Percentiles rank a stretch among this genome's conserved stretches.
These are phyloP conservation scores for Acidiella bohemica DNA, from an alignment of 495 filamentous ascomycete species.

Conservation along the genomic window DNA sequence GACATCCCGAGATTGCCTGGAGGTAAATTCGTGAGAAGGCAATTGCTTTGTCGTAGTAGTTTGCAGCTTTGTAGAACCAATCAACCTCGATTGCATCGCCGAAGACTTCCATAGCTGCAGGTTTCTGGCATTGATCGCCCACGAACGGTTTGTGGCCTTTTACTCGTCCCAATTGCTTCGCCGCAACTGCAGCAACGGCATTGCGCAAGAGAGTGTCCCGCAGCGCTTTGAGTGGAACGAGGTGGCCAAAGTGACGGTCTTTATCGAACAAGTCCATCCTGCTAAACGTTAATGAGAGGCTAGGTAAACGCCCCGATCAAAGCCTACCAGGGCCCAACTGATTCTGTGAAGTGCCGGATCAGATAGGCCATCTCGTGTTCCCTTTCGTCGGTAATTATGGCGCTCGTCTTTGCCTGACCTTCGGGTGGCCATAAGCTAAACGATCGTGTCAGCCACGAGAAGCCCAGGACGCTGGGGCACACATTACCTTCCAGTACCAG, in stretches of 20 bases:
- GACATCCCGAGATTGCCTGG: slow-evolving; percentile 33
- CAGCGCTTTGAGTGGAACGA: slow-evolving; percentile 44
- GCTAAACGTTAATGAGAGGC: too few species aligned
- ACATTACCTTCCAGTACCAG: not conserved
- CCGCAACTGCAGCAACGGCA: slow-evolving; percentile 48
- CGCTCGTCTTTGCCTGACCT: slow-evolving; percentile 10
- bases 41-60: slow-evolving; percentile 52
- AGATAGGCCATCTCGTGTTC: slow-evolving; percentile 48
- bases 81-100: slow-evolving; percentile 36
- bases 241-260: slow-evolving; percentile 39
- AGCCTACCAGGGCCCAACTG: slow-evolving; percentile 41
- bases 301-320: too few species aligned
- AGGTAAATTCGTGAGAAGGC: slow-evolving; percentile 38
- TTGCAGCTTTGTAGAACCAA: slow-evolving; percentile 46
- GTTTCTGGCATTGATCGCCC: slow-evolving; percentile 35
- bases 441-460: too few species aligned
- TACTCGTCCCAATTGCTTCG: slow-evolving; percentile 47
- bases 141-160: slow-evolving; percentile 37
- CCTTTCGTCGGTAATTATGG: slow-evolving; percentile 14
- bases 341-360: slow-evolving; percentile 50
- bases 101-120: slow-evolving; percentile 41
- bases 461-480: not conserved
- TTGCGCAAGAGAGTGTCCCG: slow-evolving; percentile 45
- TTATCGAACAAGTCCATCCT: slow-evolving; percentile 51
- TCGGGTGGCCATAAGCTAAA: slow-evolving; percentile 11